Percentiles rank a stretch among this genome's conserved stretches.
Conservation (phyloP, 2,329 filamentous ascomycete genomes). For the Ophiostoma angusticollis region DNA sequence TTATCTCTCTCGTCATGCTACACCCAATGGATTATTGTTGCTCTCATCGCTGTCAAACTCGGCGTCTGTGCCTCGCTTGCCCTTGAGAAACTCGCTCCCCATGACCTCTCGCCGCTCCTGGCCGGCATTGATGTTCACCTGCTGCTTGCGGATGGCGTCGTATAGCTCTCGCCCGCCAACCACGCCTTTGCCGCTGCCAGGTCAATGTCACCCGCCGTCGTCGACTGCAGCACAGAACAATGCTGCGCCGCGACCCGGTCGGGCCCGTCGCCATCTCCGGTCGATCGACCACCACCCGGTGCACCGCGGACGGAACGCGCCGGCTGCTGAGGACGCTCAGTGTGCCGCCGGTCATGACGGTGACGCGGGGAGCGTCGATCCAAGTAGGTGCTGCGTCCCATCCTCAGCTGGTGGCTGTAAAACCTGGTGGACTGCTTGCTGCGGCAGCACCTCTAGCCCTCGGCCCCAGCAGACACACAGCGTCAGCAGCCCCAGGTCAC, state of each 20-base stretch:
- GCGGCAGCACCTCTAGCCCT: constrained; percentile 13
- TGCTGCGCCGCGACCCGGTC: constrained; percentile 13
- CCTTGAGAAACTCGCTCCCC: constrained; percentile 2
- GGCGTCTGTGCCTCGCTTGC: too few relatives aligned
- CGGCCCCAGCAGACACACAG: constrained; percentile 14
- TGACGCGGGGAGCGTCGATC: constrained; percentile 11
- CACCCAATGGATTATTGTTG: too few relatives aligned
- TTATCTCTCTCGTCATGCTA: too few relatives aligned
- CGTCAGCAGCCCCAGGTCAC: constrained; percentile 15
- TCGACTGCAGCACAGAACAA: constrained; percentile 16
- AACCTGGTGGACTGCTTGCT: background rate
- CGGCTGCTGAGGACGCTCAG: constrained; percentile 11
- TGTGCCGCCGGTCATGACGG: constrained; percentile 15
- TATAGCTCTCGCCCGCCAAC: constrained; percentile 11
- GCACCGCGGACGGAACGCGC: constrained; percentile 12
- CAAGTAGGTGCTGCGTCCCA: constrained; percentile 4
- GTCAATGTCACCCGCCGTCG: constrained; percentile 10
- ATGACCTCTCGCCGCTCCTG: constrained; percentile 9
- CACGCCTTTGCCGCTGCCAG: constrained; percentile 8
- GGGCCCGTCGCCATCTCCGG: background rate
- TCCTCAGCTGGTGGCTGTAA: background rate
- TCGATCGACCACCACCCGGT: constrained; percentile 13
- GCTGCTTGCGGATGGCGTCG: constrained; percentile 10
- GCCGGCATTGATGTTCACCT: constrained; percentile 14
- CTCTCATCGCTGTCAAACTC: too few relatives aligned